phyloP scores from a whole-genome alignment of 164 flowering plant genomes.

The Euptelea pleiosperma region DNA sequence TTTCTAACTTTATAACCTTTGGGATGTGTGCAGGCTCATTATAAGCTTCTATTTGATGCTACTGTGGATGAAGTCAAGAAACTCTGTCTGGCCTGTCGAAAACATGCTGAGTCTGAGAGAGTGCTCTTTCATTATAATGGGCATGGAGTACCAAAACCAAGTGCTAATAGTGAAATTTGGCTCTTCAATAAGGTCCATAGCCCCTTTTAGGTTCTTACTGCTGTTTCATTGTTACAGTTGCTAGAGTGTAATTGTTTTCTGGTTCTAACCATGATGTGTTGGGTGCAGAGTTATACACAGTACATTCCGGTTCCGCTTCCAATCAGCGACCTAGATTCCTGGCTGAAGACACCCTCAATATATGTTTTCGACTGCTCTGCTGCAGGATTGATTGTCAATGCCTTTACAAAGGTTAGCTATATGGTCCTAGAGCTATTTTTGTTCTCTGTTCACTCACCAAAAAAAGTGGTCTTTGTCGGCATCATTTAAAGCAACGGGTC shows the following conservation, averaged over 20 bases:
- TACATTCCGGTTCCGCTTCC: constrained; percentile 95
- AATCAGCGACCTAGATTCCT: constrained; percentile 87
- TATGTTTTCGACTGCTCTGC: constrained; percentile 99
- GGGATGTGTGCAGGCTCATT: constrained; percentile 60
- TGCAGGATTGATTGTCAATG: constrained; percentile 86
- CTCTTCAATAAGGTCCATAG: constrained; percentile 76
- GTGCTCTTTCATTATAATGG: constrained; percentile 97
- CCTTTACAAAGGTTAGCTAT: constrained; percentile 68
- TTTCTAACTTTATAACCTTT: not conserved
- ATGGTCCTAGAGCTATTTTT: not conserved
- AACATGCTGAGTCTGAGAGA: constrained; percentile 85
- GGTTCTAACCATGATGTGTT: not conserved
- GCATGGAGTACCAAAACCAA: constrained; percentile 98
- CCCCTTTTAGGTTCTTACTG: constrained; percentile 4
- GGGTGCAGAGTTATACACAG: constrained; percentile 85
- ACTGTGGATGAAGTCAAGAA: constrained; percentile 93
- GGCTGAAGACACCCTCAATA: constrained; percentile 94
- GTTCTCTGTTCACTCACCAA: not conserved
- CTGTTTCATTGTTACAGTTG: too few relatives aligned
- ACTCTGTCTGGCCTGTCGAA: constrained; percentile 84
- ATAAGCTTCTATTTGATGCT: constrained; percentile 83
- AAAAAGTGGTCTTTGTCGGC: not conserved
- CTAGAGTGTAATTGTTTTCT: too few relatives aligned
- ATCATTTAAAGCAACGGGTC: not conserved
- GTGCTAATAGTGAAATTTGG: constrained; percentile 97